Conservation (phyloP, 2,329 filamentous ascomycete species). For the Ophiostoma montium region DNA sequence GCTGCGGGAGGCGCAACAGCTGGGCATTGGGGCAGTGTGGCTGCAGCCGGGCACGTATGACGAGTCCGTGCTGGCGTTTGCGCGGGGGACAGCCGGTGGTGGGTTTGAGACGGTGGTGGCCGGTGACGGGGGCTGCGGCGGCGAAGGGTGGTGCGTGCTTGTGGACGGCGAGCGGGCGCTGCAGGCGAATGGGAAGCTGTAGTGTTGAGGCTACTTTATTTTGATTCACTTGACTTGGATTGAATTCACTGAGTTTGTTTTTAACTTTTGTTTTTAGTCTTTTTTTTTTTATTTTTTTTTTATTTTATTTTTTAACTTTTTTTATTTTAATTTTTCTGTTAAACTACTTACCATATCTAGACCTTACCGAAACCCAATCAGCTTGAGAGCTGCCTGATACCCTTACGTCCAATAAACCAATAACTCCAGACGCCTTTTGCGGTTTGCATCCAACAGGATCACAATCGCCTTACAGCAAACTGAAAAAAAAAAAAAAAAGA, state of each 20-base stretch:
- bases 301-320: neutral
- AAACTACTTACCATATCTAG: no score
- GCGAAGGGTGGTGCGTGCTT: conserved; percentile 75
- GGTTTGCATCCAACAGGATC: neutral
- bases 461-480: neutral
- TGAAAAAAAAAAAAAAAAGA: neutral
- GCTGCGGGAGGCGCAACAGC: conserved; percentile 60
- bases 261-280: conserved; percentile 20
- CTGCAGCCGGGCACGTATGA: conserved; percentile 85
- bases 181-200: conserved; percentile 36
- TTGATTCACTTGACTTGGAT: neutral
- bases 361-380: no score
- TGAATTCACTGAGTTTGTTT: no score
- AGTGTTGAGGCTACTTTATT: neutral
- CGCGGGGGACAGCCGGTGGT: conserved; percentile 30
- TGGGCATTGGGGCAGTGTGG: conserved; percentile 66
- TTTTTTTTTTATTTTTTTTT: neutral
- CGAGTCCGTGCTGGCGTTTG: conserved; percentile 57
- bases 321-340: neutral
- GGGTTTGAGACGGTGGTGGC: conserved; percentile 57
- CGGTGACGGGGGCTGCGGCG: conserved; percentile 47
- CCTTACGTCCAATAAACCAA: neutral
- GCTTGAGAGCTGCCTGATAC: no score
- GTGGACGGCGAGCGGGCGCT: conserved; percentile 63
- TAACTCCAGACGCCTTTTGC: no score